These are phyloP conservation scores for Capsicum rhomboideum DNA, from an alignment of 257 asterid genomes.

Conservation along the genomic window DNA sequence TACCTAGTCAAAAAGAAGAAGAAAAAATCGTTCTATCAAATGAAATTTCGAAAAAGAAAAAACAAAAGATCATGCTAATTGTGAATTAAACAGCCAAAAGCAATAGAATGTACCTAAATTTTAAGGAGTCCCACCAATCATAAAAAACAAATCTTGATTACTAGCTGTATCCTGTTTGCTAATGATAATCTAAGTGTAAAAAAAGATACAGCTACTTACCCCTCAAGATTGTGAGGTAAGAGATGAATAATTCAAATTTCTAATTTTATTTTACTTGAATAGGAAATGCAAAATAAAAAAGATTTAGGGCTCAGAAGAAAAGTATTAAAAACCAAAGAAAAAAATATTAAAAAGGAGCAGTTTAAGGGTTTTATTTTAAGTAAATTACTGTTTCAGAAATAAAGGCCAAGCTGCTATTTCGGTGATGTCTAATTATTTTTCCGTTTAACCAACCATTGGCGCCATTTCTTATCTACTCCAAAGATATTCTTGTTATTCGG, in stretches of 20 bases:
- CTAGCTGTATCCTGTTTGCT: not conserved
- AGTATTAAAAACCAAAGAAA: not conserved
- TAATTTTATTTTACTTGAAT: not conserved
- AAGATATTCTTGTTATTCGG: not conserved
- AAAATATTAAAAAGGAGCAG: not conserved
- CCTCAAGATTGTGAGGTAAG: slow-evolving; percentile 2
- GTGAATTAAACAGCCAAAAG: not conserved
- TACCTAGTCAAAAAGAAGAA: not conserved
- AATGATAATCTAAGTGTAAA: not conserved
- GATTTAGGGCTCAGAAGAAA: not conserved
- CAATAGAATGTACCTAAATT: not conserved
- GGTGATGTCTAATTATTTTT: not conserved
- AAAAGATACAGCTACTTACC: not conserved
- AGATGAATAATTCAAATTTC: not conserved
- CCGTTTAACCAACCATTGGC: slow-evolving; percentile 1
- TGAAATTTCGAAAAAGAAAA: not conserved
- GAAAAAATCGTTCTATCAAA: not conserved
- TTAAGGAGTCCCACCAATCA: not conserved
- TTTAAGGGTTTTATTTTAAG: slow-evolving; percentile 4
- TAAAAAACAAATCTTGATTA: not conserved
- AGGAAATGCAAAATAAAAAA: not conserved
- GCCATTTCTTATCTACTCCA: not conserved
- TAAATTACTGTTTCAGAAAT: not conserved
- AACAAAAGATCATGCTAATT: not conserved
- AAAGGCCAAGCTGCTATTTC: not conserved